Evolutionary conservation across 257 asterid species (phyloP).

Genomic region (Anisodus tanguticus): DNA sequence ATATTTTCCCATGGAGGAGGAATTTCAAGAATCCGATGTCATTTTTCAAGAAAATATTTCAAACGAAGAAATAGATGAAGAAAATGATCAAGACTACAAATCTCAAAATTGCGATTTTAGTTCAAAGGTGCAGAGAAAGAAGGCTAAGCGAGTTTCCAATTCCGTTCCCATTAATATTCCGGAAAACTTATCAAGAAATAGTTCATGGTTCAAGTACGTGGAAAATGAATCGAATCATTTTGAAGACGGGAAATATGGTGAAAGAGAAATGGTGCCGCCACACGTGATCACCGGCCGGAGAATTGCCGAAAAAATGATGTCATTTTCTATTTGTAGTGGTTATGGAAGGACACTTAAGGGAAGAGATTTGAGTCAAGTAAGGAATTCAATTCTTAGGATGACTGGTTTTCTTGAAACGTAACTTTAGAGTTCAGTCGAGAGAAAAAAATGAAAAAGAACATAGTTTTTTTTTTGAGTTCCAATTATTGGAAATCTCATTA

Average conservation of each 20-base stretch:
- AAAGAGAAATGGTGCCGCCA: slow-evolving; percentile 74
- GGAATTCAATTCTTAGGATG: slow-evolving; percentile 78
- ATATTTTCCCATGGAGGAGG: slow-evolving; percentile 25
- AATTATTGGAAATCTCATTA: neutral
- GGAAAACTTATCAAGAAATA: neutral
- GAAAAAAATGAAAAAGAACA: neutral
- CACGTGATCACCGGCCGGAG: slow-evolving; percentile 74
- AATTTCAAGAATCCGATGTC: slow-evolving; percentile 32
- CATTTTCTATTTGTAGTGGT: slow-evolving; percentile 81
- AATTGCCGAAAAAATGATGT: slow-evolving; percentile 67
- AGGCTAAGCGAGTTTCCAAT: neutral
- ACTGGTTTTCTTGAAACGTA: slow-evolving; percentile 89
- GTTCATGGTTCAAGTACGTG: slow-evolving; percentile 29
- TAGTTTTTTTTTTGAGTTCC: slow-evolving; percentile 30
- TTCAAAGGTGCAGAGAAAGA: neutral
- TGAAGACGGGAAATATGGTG: slow-evolving; percentile 18
- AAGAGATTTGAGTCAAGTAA: slow-evolving; percentile 75
- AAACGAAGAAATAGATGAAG: neutral
- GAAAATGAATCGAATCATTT: neutral
- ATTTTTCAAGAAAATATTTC: slow-evolving; percentile 30
- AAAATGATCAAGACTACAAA: neutral
- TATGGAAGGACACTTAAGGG: slow-evolving; percentile 88
- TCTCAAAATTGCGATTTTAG: neutral
- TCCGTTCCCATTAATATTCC: slow-evolving; percentile 32
- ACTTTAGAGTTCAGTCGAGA: neutral